A percentile compares a stretch with the other conserved stretches of the same genome.
These are phyloP conservation scores for Scutellaria barbata DNA, from an alignment of 257 asterid species.

Conservation along the genomic window DNA sequence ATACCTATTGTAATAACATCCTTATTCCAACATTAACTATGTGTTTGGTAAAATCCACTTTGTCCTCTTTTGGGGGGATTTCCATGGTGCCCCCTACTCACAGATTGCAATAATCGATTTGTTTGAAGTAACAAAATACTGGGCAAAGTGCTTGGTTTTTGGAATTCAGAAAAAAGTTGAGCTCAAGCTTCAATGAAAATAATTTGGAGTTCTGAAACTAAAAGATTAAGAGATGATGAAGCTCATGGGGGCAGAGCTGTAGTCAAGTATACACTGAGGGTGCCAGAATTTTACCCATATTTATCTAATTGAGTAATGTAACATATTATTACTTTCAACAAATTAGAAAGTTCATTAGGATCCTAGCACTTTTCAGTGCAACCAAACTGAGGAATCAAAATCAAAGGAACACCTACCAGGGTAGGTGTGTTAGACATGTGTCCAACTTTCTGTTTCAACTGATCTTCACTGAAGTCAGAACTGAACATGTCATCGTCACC, in stretches of 20 bases:
- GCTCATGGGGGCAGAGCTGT: background rate
- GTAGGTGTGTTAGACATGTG: conserved; percentile 95
- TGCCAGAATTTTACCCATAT: background rate
- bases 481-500: conserved; percentile 96
- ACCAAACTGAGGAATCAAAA: background rate
- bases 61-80: background rate
- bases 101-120: too few relatives aligned
- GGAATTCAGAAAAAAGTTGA: too few relatives aligned
- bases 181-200: too few relatives aligned
- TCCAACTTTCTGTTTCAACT: conserved; percentile 83
- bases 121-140: too few relatives aligned
- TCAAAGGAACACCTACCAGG: conserved; percentile 55
- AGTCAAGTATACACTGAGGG: background rate
- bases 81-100: too few relatives aligned
- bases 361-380: conserved; percentile 3
- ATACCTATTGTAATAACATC: background rate
- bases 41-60: background rate
- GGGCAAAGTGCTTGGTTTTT: too few relatives aligned
- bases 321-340: background rate
- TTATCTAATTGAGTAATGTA: background rate
- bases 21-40: background rate
- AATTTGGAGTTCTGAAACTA: too few relatives aligned
- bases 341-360: too few relatives aligned
- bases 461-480: conserved; percentile 90
- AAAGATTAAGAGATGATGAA: too few relatives aligned